Evolutionary conservation across 2,329 filamentous ascomycete species (phyloP).

Genomic region (Monosporascus sp.): DNA sequence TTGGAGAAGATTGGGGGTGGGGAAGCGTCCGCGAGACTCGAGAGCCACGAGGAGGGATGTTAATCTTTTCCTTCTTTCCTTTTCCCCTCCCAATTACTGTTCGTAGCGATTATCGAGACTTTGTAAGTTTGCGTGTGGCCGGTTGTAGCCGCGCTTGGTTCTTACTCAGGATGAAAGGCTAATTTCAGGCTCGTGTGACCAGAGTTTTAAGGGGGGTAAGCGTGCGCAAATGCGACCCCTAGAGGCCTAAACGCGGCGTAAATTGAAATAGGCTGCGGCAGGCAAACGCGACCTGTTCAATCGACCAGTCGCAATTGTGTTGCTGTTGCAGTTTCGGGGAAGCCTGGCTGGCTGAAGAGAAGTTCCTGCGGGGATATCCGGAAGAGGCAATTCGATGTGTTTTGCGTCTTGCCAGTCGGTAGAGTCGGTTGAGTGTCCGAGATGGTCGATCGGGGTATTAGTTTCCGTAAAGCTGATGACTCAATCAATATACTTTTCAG

Average conservation of each 20-base stretch:
- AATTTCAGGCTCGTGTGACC: background rate
- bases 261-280: background rate
- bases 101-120: background rate
- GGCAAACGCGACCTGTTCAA: background rate
- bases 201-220: background rate
- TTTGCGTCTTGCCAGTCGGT: background rate
- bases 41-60: background rate
- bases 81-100: background rate
- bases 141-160: background rate
- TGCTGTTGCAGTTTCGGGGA: conserved; percentile 5
- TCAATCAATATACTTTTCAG: background rate
- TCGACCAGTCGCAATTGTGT: conserved; percentile 2
- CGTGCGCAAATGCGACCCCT: background rate
- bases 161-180: background rate
- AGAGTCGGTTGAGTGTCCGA: background rate
- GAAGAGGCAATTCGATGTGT: conserved; percentile 12
- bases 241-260: background rate
- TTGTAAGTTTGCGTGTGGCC: background rate
- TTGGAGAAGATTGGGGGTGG: background rate
- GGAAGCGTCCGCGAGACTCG: background rate
- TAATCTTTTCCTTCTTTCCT: background rate
- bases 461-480: background rate
- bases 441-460: background rate
- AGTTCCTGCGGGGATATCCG: conserved; percentile 12
- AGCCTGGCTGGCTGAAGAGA: conserved; percentile 4